Conservation (phyloP, 805 yeast species). For the Hanseniaspora valbyensis region DNA sequence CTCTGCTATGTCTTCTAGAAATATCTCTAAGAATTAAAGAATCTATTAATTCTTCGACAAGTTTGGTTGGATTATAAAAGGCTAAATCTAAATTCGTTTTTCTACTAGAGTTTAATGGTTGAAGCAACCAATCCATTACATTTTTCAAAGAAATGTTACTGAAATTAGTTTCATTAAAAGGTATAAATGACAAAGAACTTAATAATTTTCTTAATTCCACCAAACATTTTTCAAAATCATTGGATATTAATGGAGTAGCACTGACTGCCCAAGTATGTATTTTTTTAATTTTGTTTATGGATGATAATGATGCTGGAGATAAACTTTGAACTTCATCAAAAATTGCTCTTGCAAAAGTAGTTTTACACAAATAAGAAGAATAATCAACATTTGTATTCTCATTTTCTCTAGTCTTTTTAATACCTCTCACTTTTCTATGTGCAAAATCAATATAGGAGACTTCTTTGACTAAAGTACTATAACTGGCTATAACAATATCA, state of each 20-base stretch:
- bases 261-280: conserved; percentile 95
- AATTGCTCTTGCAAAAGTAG: conserved; percentile 82
- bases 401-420: conserved; percentile 17
- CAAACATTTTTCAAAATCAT: conserved; percentile 37
- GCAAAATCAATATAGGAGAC: conserved; percentile 68
- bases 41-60: conserved; percentile 18
- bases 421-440: conserved; percentile 33
- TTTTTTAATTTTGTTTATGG: conserved; percentile 43
- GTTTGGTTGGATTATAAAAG: not conserved
- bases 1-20: conserved; percentile 62
- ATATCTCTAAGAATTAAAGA: conserved; percentile 22
- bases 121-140: conserved; percentile 6
- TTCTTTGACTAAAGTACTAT: conserved; percentile 58
- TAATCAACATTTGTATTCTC: conserved; percentile 36
- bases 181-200: conserved; percentile 53
- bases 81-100: not conserved
- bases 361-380: conserved; percentile 68
- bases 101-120: not conserved
- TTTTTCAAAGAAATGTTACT: conserved; percentile 14
- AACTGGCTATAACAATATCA: conserved; percentile 77
- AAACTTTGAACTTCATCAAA: conserved; percentile 95
- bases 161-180: conserved; percentile 36
- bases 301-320: not conserved
- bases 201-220: conserved; percentile 62
- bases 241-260: conserved; percentile 67